A percentile compares a stretch with the other conserved stretches of the same genome.
phyloP scores from a whole-genome alignment of 768 basidiomycete genomes.

The Tephrocybe sp. region DNA sequence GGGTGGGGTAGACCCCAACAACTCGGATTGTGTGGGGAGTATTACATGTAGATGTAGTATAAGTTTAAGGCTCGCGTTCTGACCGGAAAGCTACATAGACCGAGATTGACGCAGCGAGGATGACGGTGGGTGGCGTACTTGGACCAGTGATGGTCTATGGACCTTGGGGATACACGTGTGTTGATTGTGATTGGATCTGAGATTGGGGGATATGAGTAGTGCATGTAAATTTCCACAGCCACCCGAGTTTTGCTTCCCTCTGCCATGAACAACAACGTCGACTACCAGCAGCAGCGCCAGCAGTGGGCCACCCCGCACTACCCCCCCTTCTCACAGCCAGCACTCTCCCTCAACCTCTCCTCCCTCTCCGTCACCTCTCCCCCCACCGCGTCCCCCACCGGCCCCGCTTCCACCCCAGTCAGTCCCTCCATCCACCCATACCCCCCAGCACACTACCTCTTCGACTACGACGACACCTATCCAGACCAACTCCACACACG shows the following conservation, averaged over 20 bases:
- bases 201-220: conserved; percentile 11
- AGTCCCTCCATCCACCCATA: conserved; percentile 47
- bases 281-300: conserved; percentile 14
- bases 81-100: no score
- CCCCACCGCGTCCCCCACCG: conserved; percentile 62
- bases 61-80: no score
- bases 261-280: conserved; percentile 10
- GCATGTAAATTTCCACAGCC: conserved; percentile 14
- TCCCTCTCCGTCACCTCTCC: conserved; percentile 66
- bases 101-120: no score
- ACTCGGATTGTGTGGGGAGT: no score
- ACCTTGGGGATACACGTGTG: not conserved
- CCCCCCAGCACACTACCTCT: conserved; percentile 49
- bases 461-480: conserved; percentile 32
- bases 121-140: not conserved
- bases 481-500: conserved; percentile 22
- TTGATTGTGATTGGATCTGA: conserved; percentile 14
- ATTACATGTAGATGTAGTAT: no score
- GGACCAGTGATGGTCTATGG: not conserved
- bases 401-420: conserved; percentile 57
- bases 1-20: no score
- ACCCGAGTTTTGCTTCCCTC: not conserved
- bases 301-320: conserved; percentile 11
- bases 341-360: conserved; percentile 66
- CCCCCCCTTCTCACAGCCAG: conserved; percentile 1